A percentile compares a stretch with the other conserved stretches of the same genome.
These are phyloP conservation scores for Pleurotus citrinopileatus DNA, from an alignment of 768 basidiomycete species.

Conservation along the genomic window DNA sequence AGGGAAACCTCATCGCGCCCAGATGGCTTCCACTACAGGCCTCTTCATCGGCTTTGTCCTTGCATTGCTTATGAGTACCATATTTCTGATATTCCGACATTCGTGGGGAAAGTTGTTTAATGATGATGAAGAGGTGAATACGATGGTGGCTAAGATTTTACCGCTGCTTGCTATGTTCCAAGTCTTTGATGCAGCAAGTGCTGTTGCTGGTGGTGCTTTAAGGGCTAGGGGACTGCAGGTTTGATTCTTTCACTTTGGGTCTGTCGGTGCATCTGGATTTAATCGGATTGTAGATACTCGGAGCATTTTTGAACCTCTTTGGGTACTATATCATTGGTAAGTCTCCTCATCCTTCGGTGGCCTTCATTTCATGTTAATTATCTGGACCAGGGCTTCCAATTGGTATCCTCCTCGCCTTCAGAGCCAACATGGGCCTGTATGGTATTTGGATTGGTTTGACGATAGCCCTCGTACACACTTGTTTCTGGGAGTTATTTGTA, in stretches of 20 bases:
- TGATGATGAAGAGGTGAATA: slow-evolving; percentile 41
- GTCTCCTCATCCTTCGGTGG: background rate
- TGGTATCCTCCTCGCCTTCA: slow-evolving; percentile 58
- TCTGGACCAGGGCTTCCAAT: slow-evolving; percentile 51
- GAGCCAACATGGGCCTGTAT: slow-evolving; percentile 36
- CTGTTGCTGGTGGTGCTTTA: slow-evolving; percentile 54
- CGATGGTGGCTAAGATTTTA: slow-evolving; percentile 45
- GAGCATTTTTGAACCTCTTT: slow-evolving; percentile 56
- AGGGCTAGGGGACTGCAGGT: slow-evolving; percentile 59
- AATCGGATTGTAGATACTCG: slow-evolving; percentile 30
- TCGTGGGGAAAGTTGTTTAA: slow-evolving; percentile 77
- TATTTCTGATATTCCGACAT: slow-evolving; percentile 60
- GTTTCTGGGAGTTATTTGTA: slow-evolving; percentile 35
- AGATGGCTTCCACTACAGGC: slow-evolving; percentile 58
- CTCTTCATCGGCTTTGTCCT: slow-evolving; percentile 57
- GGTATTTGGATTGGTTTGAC: slow-evolving; percentile 72
- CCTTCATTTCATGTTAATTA: background rate
- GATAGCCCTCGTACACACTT: slow-evolving; percentile 38
- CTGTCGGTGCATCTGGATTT: background rate
- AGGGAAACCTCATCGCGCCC: slow-evolving; percentile 67
- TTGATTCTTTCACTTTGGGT: background rate
- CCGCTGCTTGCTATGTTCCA: slow-evolving; percentile 59
- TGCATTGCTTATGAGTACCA: slow-evolving; percentile 28
- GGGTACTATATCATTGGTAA: slow-evolving; percentile 46
- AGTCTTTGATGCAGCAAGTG: slow-evolving; percentile 57